Evolutionary conservation across 2,329 filamentous ascomycete genomes (phyloP).

Genomic region (Sporothrix euskadiensis): DNA sequence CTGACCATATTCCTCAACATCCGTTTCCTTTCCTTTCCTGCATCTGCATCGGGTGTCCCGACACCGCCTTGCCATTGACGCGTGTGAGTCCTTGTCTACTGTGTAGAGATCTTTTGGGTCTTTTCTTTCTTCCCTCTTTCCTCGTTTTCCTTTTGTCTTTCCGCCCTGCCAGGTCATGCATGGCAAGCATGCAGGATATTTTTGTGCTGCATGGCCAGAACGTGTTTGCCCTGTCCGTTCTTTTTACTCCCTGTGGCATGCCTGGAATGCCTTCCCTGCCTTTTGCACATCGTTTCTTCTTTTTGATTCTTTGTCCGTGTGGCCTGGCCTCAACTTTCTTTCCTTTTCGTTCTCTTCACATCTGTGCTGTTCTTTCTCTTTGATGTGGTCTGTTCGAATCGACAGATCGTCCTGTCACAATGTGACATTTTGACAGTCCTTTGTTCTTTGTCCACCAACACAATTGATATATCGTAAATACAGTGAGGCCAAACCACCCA

Average conservation of each 20-base stretch:
- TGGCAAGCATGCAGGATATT: neutral
- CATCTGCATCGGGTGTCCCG: neutral
- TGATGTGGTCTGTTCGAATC: neutral
- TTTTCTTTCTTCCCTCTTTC: neutral
- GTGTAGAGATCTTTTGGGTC: neutral
- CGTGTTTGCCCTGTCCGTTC: neutral
- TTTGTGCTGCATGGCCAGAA: slow-evolving; percentile 5
- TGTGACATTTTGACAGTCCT: neutral
- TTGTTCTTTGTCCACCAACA: slow-evolving; percentile 1
- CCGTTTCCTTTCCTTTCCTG: neutral
- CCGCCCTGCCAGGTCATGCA: neutral
- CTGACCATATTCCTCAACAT: neutral
- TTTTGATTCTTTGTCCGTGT: neutral
- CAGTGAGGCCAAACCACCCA: neutral
- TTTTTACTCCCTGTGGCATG: neutral
- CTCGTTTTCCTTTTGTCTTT: neutral
- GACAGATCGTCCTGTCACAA: neutral
- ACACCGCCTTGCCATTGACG: neutral
- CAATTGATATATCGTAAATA: neutral
- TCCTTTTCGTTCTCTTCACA: neutral
- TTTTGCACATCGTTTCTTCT: slow-evolving; percentile 17
- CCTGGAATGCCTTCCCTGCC: neutral
- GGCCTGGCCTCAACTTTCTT: neutral
- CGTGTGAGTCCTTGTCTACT: neutral
- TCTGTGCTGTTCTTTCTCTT: neutral